These are phyloP conservation scores for Davidsoniella virescens DNA, from an alignment of 2,329 filamentous ascomycete species.

Conservation along the genomic window DNA sequence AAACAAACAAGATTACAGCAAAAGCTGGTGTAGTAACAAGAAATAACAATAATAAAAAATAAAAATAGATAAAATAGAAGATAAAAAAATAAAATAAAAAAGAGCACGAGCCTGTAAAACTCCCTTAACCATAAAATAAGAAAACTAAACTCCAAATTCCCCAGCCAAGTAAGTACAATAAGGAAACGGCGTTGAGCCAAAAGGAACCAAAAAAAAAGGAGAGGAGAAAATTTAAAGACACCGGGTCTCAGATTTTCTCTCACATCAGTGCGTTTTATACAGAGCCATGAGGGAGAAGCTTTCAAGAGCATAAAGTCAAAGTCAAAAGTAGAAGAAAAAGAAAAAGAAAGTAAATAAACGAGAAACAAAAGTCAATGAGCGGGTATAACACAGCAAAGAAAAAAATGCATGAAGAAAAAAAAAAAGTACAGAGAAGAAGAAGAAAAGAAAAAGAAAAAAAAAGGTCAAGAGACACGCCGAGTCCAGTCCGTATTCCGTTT, in stretches of 20 bases:
- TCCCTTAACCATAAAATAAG: too few relatives aligned
- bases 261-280: too few relatives aligned
- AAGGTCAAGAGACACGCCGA: background rate
- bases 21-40: too few relatives aligned
- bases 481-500: background rate
- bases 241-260: too few relatives aligned
- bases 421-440: constrained; percentile 1
- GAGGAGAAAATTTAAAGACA: background rate
- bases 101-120: background rate
- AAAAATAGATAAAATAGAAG: background rate
- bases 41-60: too few relatives aligned
- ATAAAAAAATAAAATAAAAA: background rate
- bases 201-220: background rate
- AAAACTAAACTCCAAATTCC: background rate
- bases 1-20: too few relatives aligned
- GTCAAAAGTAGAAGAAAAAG: background rate
- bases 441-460: background rate
- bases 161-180: background rate
- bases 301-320: background rate
- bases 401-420: background rate
- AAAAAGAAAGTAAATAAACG: background rate
- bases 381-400: background rate
- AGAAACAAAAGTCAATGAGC: background rate
- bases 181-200: background rate
- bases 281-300: too few relatives aligned